Evolutionary conservation across 352 stramenopile species (phyloP), one percentile per base, ranked within the genome.

Genomic region (Globisporangium perplexum): DNA sequence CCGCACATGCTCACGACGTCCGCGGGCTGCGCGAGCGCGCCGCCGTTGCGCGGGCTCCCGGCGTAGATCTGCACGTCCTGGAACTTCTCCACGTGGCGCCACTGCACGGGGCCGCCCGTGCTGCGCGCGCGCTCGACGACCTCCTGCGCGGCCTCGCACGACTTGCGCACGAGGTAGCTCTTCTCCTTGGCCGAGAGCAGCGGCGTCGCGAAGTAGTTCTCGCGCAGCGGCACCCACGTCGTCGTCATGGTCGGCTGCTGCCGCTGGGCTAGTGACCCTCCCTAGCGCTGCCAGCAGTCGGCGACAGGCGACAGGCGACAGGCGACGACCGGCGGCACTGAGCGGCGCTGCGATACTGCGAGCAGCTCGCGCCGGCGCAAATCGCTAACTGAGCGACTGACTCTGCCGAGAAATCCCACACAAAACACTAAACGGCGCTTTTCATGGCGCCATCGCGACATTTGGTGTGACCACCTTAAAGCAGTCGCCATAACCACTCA

Each of bases 1-100:
- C 77, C 82, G 51, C 82, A 93, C 77, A 93, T 89, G 54, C 62
- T 80, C 59, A 70, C 64, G 45, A 62, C 41, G 42, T 62, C 55
- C 7, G 72, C 55, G 42, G 64, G 71, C 43, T 60, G 52, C 7
- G 65, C 61, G 36, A 65, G 45, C 3, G 57, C 28, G 10, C 62
- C 50, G 23, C 62, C 47, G 15, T 65, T 55, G 31, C 79, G 71
- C 48, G 74, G 60, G 44, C 74, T 72, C 23, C 82, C 82, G 0
- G 74, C 66, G 64, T 93, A 93, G 20, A 93, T 55, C 65, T 93
- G 82, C 28, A 93, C 79, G 39, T 77, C 76, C 24, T 83, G 77
- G 59, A 73, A 70, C 52, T 90, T 89, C 49, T 93, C 82, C 5
- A 93, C 57, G 55, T 90, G 78, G 41, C 71, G 77, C 82, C 82